These are phyloP conservation scores for Auriscalpium orientale DNA, from an alignment of 768 basidiomycete species.

Conservation along the genomic window DNA sequence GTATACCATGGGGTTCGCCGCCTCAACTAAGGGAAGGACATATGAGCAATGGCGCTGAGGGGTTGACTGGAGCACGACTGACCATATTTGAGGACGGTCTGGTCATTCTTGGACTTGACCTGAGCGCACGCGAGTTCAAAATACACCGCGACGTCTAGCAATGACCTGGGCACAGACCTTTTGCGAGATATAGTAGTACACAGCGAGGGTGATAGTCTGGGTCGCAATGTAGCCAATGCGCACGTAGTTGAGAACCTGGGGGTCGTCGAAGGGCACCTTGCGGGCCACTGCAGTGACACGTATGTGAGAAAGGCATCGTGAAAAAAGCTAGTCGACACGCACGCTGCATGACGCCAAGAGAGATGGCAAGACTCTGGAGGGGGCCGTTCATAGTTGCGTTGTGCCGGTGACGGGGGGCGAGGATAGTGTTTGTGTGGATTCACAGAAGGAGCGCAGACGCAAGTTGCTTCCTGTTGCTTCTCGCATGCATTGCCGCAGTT, in stretches of 20 bases:
- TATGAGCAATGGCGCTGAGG: background rate
- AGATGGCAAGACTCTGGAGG: slow-evolving; percentile 66
- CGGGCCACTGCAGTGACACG: slow-evolving; percentile 59
- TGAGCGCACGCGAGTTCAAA: slow-evolving; percentile 21
- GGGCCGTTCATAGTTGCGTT: slow-evolving; percentile 9
- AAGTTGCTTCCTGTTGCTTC: background rate
- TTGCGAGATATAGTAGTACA: slow-evolving; percentile 76
- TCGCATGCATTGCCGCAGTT: too few relatives aligned
- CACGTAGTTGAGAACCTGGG: slow-evolving; percentile 71
- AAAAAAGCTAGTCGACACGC: slow-evolving; percentile 9
- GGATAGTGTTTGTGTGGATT: background rate
- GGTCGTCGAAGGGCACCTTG: slow-evolving; percentile 87
- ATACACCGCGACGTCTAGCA: too few relatives aligned
- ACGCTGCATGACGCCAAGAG: slow-evolving; percentile 92
- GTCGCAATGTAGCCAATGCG: slow-evolving; percentile 75
- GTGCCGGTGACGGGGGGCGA: background rate
- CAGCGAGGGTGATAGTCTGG: slow-evolving; percentile 61
- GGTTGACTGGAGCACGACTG: slow-evolving; percentile 20
- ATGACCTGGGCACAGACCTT: slow-evolving; percentile 40
- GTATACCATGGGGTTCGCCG: slow-evolving; percentile 67
- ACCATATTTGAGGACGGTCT: slow-evolving; percentile 95
- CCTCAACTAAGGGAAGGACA: slow-evolving; percentile 50
- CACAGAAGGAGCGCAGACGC: background rate
- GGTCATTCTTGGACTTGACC: slow-evolving; percentile 94
- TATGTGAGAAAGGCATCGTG: slow-evolving; percentile 4